These are phyloP conservation scores for Populus hybrid DNA, from an alignment of 441 rosid genomes.

Conservation along the genomic window DNA sequence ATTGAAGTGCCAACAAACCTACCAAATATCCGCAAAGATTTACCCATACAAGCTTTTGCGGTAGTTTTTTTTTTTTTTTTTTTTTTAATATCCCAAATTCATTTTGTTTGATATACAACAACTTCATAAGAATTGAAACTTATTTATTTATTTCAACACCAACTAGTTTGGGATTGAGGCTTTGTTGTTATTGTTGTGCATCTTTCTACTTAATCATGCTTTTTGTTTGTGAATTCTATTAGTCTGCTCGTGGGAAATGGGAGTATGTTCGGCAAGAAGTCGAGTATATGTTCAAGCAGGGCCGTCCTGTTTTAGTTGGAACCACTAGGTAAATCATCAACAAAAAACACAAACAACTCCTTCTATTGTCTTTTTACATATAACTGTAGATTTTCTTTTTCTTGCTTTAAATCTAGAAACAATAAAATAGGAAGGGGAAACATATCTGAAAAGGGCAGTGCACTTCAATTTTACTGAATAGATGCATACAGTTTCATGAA, in stretches of 20 bases:
- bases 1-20: constrained; percentile 96
- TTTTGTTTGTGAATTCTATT: constrained; percentile 24
- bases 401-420: neutral
- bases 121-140: neutral
- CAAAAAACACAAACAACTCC: neutral
- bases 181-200: neutral
- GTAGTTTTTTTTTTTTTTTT: constrained; percentile 36
- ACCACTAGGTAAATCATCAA: constrained; percentile 71
- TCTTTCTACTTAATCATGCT: constrained; percentile 7
- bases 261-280: constrained; percentile 84
- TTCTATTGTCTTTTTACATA: neutral
- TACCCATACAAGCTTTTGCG: constrained; percentile 94
- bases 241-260: constrained; percentile 98
- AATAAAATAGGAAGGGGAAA: neutral
- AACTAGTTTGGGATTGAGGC: neutral
- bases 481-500: constrained; percentile 13
- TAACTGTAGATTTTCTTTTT: neutral
- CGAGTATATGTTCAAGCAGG: constrained; percentile 83
- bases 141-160: neutral
- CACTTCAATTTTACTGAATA: neutral
- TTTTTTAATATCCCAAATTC: neutral
- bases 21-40: constrained; percentile 84
- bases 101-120: neutral
- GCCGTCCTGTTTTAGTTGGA: constrained; percentile 97
- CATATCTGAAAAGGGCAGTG: neutral